Evolutionary conservation across 495 filamentous ascomycete species (phyloP), one percentile per base, ranked within the genome.

Genomic region (Hypoxylon perforatum): DNA sequence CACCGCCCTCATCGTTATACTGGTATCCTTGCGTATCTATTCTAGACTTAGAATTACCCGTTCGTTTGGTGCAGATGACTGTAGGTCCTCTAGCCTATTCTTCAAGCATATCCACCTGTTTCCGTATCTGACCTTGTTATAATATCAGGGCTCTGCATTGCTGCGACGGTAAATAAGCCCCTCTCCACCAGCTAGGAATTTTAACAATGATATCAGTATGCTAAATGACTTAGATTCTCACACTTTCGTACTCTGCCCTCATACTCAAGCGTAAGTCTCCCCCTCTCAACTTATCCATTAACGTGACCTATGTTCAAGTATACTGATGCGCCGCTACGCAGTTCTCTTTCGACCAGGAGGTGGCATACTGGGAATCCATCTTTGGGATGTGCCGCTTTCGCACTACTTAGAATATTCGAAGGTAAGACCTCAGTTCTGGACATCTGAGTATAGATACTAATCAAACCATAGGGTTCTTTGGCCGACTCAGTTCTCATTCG

Each of bases 31-130:
- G 17, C 38, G 74, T 22, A 58, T 64, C 4, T 76, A 72, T 38
- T 47, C 67, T 3, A 60, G 74, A 33, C 49, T 74, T 5, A 46
- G 36, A 25, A 59, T 76, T 21, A 69, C 68, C 47, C 65, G 63
- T 57, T 56, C 60, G 28, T 73, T 74, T 53, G 66, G 66, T 7
- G 36, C 68, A 18, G 74, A 75, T 64, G 74, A 76, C 51, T 76
- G 74, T 73, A 62, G 41, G 73, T 49, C 0, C 7, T 23, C 51
- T 22, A 15, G 11, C 33, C 23, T 21, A n/a, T 17, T 18, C 11
- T 44, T 33, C 2, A 14, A 3, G 10, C 35, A 14, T 14, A 10
- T 46, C 15, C 10, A 54, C n/a, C n/a, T n/a, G n/a, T n/a, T n/a
- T n/a, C n/a, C n/a, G n/a, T n/a, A 23, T 15, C 11, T 22, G 11